Percentiles rank a stretch among this genome's conserved stretches.
Evolutionary conservation across 257 asterid genomes (phyloP).

Genomic region (Nicotiana attenuata): DNA sequence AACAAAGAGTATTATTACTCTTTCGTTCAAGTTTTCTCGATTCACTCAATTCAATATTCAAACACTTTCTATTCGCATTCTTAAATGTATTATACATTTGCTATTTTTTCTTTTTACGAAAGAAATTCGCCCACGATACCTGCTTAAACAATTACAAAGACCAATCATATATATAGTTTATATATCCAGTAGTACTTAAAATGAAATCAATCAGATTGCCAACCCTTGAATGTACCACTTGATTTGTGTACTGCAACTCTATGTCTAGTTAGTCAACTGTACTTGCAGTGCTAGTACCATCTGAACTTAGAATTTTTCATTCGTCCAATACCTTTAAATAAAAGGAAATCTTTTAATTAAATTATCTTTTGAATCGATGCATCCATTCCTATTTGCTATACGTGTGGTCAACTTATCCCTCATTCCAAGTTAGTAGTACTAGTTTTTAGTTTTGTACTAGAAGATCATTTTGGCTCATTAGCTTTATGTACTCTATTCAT

Average conservation of each 20-base stretch:
- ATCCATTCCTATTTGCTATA: neutral
- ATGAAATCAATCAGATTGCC: neutral
- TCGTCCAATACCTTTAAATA: neutral
- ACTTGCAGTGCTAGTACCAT: neutral
- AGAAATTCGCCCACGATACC: neutral
- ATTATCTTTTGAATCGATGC: neutral
- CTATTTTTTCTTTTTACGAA: neutral
- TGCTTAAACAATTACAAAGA: neutral
- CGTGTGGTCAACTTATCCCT: neutral
- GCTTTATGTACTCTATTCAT: too few species aligned
- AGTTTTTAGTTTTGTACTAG: too few species aligned
- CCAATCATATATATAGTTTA: neutral
- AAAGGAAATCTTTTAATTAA: neutral
- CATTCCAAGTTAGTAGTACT: neutral
- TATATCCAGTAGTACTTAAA: neutral
- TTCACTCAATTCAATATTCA: neutral
- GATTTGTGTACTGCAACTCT: constrained; percentile 3
- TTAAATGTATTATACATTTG: neutral
- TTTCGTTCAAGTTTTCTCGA: too few species aligned
- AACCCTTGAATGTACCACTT: neutral
- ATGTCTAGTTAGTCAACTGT: neutral
- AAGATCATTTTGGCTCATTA: too few species aligned
- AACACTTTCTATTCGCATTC: neutral
- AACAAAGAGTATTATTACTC: too few species aligned
- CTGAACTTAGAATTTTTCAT: neutral